These are phyloP conservation scores for Gossypium stocksii DNA, from an alignment of 345 rosid genomes.

Conservation along the genomic window DNA sequence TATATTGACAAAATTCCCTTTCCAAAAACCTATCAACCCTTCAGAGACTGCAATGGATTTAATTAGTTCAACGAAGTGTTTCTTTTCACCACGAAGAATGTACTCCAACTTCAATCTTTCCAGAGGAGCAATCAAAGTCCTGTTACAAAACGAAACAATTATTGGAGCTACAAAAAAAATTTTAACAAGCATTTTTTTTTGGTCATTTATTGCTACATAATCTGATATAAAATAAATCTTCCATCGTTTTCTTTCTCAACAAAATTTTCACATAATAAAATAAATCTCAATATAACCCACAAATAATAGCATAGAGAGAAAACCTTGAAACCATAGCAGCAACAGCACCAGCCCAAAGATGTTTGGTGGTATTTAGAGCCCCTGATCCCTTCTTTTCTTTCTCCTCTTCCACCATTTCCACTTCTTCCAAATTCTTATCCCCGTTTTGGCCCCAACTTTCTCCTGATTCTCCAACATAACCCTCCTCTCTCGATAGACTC, in stretches of 20 bases:
- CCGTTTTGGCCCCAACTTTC: slow-evolving; percentile 31
- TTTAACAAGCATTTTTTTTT: neutral
- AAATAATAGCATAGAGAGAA: neutral
- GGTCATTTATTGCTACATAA: neutral
- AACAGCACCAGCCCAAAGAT: slow-evolving; percentile 30
- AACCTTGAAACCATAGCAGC: slow-evolving; percentile 91
- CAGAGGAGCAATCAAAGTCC: slow-evolving; percentile 84
- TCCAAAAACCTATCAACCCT: slow-evolving; percentile 88
- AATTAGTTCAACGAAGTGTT: slow-evolving; percentile 55
- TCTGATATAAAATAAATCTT: neutral
- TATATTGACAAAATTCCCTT: slow-evolving; percentile 85
- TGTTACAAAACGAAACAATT: slow-evolving; percentile 24
- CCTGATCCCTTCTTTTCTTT: slow-evolving; percentile 27
- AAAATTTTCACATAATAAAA: neutral
- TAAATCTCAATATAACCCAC: neutral
- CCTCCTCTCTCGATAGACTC: slow-evolving; percentile 56
- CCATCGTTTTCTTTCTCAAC: neutral
- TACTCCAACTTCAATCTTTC: slow-evolving; percentile 94
- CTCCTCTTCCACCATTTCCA: slow-evolving; percentile 16
- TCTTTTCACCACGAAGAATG: slow-evolving; percentile 70
- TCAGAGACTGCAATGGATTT: slow-evolving; percentile 53
- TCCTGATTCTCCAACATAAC: slow-evolving; percentile 39
- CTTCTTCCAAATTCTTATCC: slow-evolving; percentile 25
- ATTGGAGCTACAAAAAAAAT: neutral
- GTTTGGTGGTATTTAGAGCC: slow-evolving; percentile 13